These are phyloP conservation scores for Sporothrix mexicana DNA, from an alignment of 2,329 filamentous ascomycete species.

Conservation along the genomic window DNA sequence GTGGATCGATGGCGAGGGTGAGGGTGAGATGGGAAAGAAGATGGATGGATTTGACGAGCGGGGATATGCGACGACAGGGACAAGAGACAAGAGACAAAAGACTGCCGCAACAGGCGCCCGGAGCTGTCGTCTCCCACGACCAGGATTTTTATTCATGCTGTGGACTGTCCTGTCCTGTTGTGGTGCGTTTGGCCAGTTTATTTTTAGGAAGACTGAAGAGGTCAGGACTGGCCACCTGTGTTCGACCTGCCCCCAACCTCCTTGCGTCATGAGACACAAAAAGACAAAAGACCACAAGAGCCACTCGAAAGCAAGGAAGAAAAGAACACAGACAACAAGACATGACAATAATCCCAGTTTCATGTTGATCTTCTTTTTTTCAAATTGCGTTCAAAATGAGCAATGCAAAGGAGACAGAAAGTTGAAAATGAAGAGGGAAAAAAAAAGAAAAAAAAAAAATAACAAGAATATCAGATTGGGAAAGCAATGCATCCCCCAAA, in stretches of 20 bases:
- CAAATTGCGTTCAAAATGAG: slow-evolving; percentile 12
- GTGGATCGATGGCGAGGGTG: neutral
- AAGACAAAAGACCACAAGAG: neutral
- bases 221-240: neutral
- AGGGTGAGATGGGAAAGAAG: too few species aligned
- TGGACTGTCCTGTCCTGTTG: neutral
- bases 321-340: neutral
- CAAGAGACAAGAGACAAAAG: too few species aligned
- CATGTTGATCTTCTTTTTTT: neutral
- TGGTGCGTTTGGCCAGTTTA: neutral
- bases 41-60: neutral
- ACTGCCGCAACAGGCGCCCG: slow-evolving; percentile 2
- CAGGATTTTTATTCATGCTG: neutral
- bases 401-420: neutral
- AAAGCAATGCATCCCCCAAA: neutral
- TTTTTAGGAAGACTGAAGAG: slow-evolving; percentile 9
- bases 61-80: too few species aligned
- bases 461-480: neutral
- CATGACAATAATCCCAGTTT: neutral
- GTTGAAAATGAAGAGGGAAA: neutral
- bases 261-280: neutral
- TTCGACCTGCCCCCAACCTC: neutral
- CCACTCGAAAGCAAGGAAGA: neutral
- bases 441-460: neutral
- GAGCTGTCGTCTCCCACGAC: neutral